phyloP scores from a whole-genome alignment of 2,329 filamentous ascomycete species.

The Penicillium digitatum region DNA sequence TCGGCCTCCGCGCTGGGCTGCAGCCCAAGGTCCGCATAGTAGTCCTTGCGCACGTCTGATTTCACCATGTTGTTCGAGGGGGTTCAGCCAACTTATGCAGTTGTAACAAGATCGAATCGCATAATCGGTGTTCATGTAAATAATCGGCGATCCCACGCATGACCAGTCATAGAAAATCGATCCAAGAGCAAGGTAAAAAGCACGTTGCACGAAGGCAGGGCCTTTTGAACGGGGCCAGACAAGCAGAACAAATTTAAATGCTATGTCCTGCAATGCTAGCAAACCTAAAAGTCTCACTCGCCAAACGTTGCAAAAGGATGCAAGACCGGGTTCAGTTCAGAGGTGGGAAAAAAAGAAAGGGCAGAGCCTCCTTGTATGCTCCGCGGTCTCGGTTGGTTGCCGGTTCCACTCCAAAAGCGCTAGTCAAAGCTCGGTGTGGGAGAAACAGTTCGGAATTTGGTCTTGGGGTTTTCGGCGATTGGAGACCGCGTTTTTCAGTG shows the following conservation, averaged over 20 bases:
- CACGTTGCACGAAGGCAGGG: slow-evolving; percentile 1
- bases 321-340: background rate
- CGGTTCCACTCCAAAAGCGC: slow-evolving; percentile 12
- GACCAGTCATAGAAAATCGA: slow-evolving; percentile 11
- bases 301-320: background rate
- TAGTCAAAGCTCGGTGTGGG: slow-evolving; percentile 12
- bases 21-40: slow-evolving; percentile 80
- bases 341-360: background rate
- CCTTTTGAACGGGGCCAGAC: background rate
- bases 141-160: slow-evolving; percentile 12
- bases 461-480: background rate
- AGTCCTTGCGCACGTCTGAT: slow-evolving; percentile 66
- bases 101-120: slow-evolving; percentile 10
- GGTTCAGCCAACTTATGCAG: slow-evolving; percentile 9
- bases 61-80: slow-evolving; percentile 58
- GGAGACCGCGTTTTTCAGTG: slow-evolving; percentile 4
- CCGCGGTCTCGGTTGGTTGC: slow-evolving; percentile 14
- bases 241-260: background rate
- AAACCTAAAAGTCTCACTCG: background rate
- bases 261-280: background rate
- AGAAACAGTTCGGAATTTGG: slow-evolving; percentile 2
- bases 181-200: background rate
- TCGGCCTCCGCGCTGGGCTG: slow-evolving; percentile 62
- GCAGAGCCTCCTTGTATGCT: slow-evolving; percentile 8
- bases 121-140: slow-evolving; percentile 12